phyloP scores from a whole-genome alignment of 139 green algal species.

The Asterochloris sp. region DNA sequence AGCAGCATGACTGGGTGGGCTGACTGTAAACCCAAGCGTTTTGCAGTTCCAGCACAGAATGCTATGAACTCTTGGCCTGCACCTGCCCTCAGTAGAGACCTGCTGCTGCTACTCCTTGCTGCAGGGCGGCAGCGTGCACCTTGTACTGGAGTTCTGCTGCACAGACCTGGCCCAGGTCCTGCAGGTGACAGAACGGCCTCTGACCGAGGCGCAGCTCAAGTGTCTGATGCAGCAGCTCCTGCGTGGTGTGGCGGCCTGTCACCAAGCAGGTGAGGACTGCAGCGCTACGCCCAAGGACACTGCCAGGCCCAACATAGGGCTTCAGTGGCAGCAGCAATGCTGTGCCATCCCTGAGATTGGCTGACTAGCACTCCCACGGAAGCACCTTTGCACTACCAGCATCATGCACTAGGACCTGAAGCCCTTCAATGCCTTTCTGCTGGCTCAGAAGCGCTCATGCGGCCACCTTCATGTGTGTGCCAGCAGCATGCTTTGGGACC shows the following conservation, averaged over 20 bases:
- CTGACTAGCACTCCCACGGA: neutral
- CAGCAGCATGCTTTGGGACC: no score
- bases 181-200: neutral
- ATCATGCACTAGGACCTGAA: slow-evolving; percentile 8
- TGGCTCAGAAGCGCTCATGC: no score
- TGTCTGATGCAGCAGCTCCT: slow-evolving; percentile 72
- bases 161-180: slow-evolving; percentile 11
- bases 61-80: neutral
- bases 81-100: neutral
- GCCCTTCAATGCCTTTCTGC: no score
- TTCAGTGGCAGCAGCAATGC: neutral
- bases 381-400: neutral
- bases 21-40: neutral
- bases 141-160: slow-evolving; percentile 17
- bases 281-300: neutral
- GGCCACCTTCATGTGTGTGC: no score
- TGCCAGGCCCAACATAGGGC: neutral
- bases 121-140: neutral
- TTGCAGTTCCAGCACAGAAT: neutral
- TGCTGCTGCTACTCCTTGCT: neutral
- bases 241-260: slow-evolving; percentile 57
- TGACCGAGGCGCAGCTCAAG: slow-evolving; percentile 40
- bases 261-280: slow-evolving; percentile 7
- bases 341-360: neutral
- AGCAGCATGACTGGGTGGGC: neutral